Base-by-base conservation (phyloP, 2,329 filamentous ascomycete species). In the Macroventuria anomochaeta region DNA sequence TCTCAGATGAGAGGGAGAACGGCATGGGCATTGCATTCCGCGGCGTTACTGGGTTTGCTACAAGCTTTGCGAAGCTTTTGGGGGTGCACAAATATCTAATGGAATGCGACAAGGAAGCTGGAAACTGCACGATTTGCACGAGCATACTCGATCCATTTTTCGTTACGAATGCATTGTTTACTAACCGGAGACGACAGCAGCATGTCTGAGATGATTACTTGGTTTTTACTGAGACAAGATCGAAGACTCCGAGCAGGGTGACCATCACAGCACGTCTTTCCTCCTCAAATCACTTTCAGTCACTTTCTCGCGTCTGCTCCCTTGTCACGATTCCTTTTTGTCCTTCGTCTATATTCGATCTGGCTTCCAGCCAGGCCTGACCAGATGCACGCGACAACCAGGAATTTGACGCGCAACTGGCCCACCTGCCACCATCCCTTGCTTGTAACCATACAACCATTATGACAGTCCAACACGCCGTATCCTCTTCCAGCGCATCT, bases 391-490 rank as follows among this genome's bases (percentile, higher is more conserved):
- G 53, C 50, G 47, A 56, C 49, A 53, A 57, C 40, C 42, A 57
- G 62, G 67, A 69, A 70, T 70, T 68, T 53, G 48, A 67, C 61
- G 58, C 64, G 67, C 64, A 57, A 51, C 57, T 38, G 37, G 52
- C 53, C 41, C 47, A 53, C 41, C 31, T 54, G 23, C n/a, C 40
- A 52, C 42, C 44, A 46, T 62, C 59, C 61, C 63, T 68, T 68
- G 55, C 63, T 56, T 61, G 40, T 46, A 26, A 39, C 38, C 40
- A 57, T 58, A 50, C 46, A 55, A 46, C 46, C 42, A 51, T 26
- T 36, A 55, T 50, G 53, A 17, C 41, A 37, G 8, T 15, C n/a
- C 41, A 38, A 20, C 41, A 41, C 41, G 36, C 32, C 20, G 31
- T 40, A 34, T 25, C 6, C 29, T 29, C 25, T n/a, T 13, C 15